Conservation (phyloP, 1,139 yeast species). For the Waltiozyma sp. region DNA sequence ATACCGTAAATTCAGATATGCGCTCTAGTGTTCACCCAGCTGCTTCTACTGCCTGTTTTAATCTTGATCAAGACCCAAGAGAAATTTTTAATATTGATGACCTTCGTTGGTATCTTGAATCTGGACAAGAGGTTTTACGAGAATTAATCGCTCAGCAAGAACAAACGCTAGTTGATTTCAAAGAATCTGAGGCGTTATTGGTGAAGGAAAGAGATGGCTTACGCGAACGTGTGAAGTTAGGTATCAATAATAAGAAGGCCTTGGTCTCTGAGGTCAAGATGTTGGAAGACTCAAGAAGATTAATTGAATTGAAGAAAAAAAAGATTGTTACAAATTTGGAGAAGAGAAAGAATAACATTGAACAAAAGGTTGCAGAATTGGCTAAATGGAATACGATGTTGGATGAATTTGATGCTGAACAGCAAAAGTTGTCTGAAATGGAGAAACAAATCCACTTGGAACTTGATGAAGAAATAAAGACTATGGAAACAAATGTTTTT, state of each 20-base stretch:
- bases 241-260: slow-evolving; percentile 37
- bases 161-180: slow-evolving; percentile 30
- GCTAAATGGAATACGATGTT: slow-evolving; percentile 21
- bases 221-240: slow-evolving; percentile 33
- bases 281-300: slow-evolving; percentile 31
- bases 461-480: slow-evolving; percentile 15
- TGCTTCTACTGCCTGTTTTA: slow-evolving; percentile 8
- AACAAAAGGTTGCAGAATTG: slow-evolving; percentile 22
- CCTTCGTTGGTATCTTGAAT: slow-evolving; percentile 35
- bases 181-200: slow-evolving; percentile 28
- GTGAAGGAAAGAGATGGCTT: slow-evolving; percentile 31
- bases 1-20: slow-evolving; percentile 19
- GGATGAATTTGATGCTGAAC: slow-evolving; percentile 16
- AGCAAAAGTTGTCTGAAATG: slow-evolving; percentile 11
- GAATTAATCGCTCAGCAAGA: slow-evolving; percentile 29
- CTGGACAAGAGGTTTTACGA: slow-evolving; percentile 37
- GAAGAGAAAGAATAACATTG: slow-evolving; percentile 20
- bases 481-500: slow-evolving; percentile 16
- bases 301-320: slow-evolving; percentile 22
- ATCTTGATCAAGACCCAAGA: slow-evolving; percentile 14
- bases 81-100: slow-evolving; percentile 33
- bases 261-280: slow-evolving; percentile 37
- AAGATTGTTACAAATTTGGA: slow-evolving; percentile 20
- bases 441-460: slow-evolving; percentile 17
- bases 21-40: slow-evolving; percentile 2